A percentile compares a stretch with the other conserved stretches of the same genome.
phyloP scores from a whole-genome alignment of 441 rosid species.

The Mallotus repandus region DNA sequence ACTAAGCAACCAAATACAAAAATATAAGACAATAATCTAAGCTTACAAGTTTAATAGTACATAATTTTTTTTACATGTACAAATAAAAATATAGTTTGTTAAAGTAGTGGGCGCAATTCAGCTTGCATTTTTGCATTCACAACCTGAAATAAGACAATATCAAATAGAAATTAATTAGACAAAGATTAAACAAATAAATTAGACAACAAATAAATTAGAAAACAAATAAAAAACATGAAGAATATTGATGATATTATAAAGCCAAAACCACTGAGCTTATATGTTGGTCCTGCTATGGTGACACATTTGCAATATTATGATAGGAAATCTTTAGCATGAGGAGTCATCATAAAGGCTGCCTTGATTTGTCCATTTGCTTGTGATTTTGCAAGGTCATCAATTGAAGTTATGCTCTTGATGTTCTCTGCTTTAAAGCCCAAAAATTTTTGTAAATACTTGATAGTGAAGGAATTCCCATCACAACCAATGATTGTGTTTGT shows the following conservation, averaged over 20 bases:
- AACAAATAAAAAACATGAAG: not conserved
- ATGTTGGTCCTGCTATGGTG: slow-evolving; percentile 9
- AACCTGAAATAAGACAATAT: no score
- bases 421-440: slow-evolving; percentile 19
- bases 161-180: no score
- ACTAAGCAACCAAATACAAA: no score
- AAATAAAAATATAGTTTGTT: no score
- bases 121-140: no score
- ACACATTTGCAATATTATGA: slow-evolving; percentile 3
- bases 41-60: no score
- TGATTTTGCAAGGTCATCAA: slow-evolving; percentile 3
- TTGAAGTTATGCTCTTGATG: slow-evolving; percentile 11
- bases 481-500: slow-evolving; percentile 19
- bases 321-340: slow-evolving; percentile 9
- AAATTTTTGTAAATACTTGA: slow-evolving; percentile 7
- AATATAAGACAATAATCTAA: no score
- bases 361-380: not conserved
- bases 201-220: no score
- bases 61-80: no score
- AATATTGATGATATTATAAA: slow-evolving; percentile 6
- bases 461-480: slow-evolving; percentile 13
- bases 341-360: slow-evolving; percentile 8
- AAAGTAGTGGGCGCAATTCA: no score
- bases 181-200: no score
- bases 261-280: slow-evolving; percentile 18